phyloP scores from a whole-genome alignment of 768 basidiomycete species.

The Dioszegia crocea region DNA sequence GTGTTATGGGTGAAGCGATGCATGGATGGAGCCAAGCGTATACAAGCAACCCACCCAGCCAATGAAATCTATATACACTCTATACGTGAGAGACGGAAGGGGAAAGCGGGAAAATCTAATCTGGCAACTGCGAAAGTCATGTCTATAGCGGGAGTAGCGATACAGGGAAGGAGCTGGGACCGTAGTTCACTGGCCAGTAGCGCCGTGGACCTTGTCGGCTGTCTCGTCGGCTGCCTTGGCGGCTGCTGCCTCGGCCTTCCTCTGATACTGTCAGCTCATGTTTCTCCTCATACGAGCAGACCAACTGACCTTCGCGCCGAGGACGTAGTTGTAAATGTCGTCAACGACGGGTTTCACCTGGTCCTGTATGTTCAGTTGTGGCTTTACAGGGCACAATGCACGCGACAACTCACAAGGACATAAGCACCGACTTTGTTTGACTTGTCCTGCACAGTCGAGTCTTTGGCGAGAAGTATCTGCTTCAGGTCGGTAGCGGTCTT shows the following conservation, averaged over 20 bases:
- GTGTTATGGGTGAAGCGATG: not conserved
- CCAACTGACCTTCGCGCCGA: slow-evolving; percentile 40
- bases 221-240: slow-evolving; percentile 16
- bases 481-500: slow-evolving; percentile 36
- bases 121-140: not conserved
- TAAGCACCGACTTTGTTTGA: slow-evolving; percentile 43
- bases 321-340: slow-evolving; percentile 43
- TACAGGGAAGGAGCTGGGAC: not conserved
- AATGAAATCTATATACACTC: slow-evolving; percentile 4
- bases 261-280: slow-evolving; percentile 15
- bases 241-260: slow-evolving; percentile 24
- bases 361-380: slow-evolving; percentile 30
- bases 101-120: not conserved
- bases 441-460: slow-evolving; percentile 39
- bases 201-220: slow-evolving; percentile 24
- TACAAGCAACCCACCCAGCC: not conserved
- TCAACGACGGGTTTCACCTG: slow-evolving; percentile 45
- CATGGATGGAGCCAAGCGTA: not conserved
- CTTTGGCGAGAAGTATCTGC: slow-evolving; percentile 41
- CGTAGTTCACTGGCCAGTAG: not conserved
- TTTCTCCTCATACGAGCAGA: not conserved
- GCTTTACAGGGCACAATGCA: not conserved
- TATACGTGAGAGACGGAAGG: not conserved
- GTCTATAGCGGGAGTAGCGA: not conserved
- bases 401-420: slow-evolving; percentile 27